Conservation (phyloP, 208 protist species). For the Acanthamoeba culbertsoni region DNA sequence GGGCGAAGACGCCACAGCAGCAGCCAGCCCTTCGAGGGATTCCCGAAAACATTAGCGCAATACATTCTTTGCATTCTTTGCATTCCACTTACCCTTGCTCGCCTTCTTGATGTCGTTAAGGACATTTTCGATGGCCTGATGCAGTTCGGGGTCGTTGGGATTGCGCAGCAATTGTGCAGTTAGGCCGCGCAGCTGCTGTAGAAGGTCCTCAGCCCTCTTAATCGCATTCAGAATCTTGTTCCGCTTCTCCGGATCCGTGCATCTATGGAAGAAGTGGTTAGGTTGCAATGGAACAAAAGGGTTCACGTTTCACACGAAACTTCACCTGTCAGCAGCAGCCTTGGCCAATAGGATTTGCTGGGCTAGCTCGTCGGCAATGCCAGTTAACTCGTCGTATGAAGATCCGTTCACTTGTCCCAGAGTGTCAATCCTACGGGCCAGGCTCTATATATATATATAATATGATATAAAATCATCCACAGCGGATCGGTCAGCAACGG, state of each 20-base stretch:
- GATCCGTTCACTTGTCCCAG: neutral
- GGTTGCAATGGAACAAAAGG: no score
- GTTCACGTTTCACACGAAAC: no score
- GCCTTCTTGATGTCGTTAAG: conserved; percentile 14
- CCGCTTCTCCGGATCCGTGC: conserved; percentile 24
- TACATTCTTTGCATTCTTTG: no score
- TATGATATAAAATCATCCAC: neutral
- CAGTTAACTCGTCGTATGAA: neutral
- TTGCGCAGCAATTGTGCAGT: conserved; percentile 1
- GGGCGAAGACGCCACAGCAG: conserved; percentile 3
- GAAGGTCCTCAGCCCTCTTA: neutral
- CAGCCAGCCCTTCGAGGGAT: neutral
- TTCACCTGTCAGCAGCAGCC: neutral
- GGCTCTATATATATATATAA: neutral
- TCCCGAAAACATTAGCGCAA: no score
- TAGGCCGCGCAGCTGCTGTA: neutral
- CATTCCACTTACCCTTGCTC: neutral
- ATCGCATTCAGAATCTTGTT: neutral
- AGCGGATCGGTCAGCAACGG: neutral
- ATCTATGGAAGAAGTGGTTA: neutral
- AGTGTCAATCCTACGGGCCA: neutral
- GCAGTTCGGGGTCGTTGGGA: neutral
- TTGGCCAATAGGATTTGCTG: conserved; percentile 37
- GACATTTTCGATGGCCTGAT: neutral
- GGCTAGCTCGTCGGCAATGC: conserved; percentile 6